Percentiles rank a stretch among this genome's conserved stretches.
phyloP scores from a whole-genome alignment of 225 moss, liverwort and hornwort genomes.

The Antitrichia curtipendula region DNA sequence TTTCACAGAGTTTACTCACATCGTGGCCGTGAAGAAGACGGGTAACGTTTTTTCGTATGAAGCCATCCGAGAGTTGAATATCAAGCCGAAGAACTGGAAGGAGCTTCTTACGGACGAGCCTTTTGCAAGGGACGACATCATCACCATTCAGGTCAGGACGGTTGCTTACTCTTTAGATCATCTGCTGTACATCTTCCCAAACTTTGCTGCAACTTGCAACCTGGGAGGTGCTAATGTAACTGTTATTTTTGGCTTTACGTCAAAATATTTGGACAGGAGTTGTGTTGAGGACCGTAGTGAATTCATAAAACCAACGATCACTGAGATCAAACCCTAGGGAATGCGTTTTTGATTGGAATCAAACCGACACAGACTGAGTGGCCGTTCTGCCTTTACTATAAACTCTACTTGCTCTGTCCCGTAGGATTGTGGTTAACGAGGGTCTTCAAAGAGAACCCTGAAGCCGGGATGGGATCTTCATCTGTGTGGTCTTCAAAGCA shows the following conservation, averaged over 20 bases:
- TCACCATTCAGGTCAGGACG: constrained; percentile 83
- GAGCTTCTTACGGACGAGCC: constrained; percentile 92
- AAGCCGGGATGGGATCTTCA: neutral
- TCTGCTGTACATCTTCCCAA: neutral
- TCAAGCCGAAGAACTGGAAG: constrained; percentile 92
- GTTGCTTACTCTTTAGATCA: neutral
- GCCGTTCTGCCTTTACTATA: neutral
- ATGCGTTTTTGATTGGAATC: neutral
- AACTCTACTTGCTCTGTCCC: neutral
- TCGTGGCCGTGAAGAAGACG: constrained; percentile 83
- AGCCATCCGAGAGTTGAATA: constrained; percentile 86
- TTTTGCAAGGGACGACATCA: constrained; percentile 74
- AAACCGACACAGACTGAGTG: neutral
- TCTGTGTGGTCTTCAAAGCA: neutral
- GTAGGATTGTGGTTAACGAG: neutral
- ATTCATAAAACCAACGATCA: neutral
- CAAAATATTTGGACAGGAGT: neutral
- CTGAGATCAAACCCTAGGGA: neutral
- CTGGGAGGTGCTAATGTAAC: neutral
- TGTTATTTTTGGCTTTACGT: neutral
- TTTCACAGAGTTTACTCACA: constrained; percentile 93
- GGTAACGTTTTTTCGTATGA: constrained; percentile 96
- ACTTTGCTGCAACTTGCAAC: neutral
- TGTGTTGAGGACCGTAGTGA: neutral
- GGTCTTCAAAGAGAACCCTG: neutral